Percentiles rank a stretch among this genome's conserved stretches.
These are phyloP conservation scores for Neonothopanus nambi DNA, from an alignment of 1,284 basidiomycete species.

Conservation along the genomic window DNA sequence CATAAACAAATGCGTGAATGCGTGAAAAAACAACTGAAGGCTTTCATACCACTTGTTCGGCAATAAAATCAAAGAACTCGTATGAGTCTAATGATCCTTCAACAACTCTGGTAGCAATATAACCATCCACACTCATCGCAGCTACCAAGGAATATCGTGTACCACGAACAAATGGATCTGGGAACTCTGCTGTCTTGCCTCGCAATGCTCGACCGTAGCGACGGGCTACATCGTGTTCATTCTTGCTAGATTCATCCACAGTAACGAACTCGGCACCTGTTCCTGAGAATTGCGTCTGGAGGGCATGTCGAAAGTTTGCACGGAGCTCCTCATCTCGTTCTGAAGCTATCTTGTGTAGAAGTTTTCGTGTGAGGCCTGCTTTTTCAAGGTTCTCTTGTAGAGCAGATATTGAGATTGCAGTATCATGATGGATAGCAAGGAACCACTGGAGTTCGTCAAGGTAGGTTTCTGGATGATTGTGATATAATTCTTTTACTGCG, in stretches of 20 bases:
- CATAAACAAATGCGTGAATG: background rate
- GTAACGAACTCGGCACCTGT: constrained; percentile 6
- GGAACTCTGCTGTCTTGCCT: constrained; percentile 19
- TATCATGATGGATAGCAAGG: constrained; percentile 18
- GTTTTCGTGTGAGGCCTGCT: constrained; percentile 14
- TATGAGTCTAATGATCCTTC: constrained; percentile 27
- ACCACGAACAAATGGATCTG: constrained; percentile 23
- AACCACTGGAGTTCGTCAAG: constrained; percentile 15
- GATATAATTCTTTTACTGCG: background rate
- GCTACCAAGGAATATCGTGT: constrained; percentile 24
- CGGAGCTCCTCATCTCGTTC: constrained; percentile 8
- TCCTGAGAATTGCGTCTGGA: constrained; percentile 4
- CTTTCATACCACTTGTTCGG: constrained; percentile 28
- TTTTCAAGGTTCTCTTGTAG: constrained; percentile 10
- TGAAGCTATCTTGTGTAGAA: constrained; percentile 15
- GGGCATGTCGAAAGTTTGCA: background rate
- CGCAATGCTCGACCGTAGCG: constrained; percentile 2
- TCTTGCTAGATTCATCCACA: constrained; percentile 14
- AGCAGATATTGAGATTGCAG: constrained; percentile 13
- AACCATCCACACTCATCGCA: constrained; percentile 25
- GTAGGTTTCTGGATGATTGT: constrained; percentile 8
- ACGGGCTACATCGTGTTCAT: constrained; percentile 2
- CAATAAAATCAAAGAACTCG: constrained; percentile 26
- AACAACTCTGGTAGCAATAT: constrained; percentile 23
- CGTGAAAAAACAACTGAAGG: background rate